These are phyloP conservation scores for Talinum fruticosum DNA, from an alignment of 148 eudicot species.

Conservation along the genomic window DNA sequence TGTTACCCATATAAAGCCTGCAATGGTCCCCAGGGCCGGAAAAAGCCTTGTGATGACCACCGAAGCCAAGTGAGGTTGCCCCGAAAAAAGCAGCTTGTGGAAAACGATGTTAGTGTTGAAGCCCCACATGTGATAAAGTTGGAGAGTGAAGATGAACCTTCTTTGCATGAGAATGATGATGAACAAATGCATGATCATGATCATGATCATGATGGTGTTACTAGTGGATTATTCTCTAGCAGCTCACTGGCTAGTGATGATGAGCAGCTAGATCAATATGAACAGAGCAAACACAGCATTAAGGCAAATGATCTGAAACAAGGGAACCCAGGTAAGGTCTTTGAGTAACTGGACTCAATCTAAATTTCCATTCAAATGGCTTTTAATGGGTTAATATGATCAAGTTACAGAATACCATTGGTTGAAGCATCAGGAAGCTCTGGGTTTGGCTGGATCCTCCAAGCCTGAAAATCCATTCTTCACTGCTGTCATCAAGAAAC, in stretches of 20 bases:
- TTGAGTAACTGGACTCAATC: neutral
- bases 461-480: conserved; percentile 8
- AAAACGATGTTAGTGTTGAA: neutral
- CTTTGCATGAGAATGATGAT: neutral
- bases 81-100: neutral
- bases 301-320: too few relatives aligned
- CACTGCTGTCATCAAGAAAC: neutral
- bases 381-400: neutral
- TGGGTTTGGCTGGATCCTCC: conserved; percentile 1
- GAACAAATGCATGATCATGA: conserved; percentile 1
- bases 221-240: conserved; percentile 5
- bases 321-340: neutral
- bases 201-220: neutral
- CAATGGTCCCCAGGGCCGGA: neutral
- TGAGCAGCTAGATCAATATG: neutral
- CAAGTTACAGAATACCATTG: neutral
- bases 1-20: conserved; percentile 23
- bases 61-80: neutral
- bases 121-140: neutral
- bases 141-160: conserved; percentile 5
- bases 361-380: neutral
- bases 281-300: neutral
- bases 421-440: neutral
- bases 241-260: neutral
- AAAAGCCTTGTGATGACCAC: neutral